Evolutionary conservation across 106 monocot genomes (phyloP), one percentile per base, ranked within the genome.

Genomic region (Phalaenopsis equestris): DNA sequence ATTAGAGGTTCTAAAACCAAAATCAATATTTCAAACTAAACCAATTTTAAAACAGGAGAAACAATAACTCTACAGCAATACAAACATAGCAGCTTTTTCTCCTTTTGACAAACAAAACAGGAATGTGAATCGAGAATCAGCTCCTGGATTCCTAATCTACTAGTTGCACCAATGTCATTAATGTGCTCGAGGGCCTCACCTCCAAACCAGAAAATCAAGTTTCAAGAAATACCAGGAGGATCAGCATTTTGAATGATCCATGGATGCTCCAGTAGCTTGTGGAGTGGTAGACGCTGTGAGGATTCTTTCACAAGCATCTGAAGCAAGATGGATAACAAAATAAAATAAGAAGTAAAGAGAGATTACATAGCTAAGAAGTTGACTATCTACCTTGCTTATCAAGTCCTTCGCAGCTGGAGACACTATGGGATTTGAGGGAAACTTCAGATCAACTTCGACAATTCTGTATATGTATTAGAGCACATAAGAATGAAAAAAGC

Each of bases 211-310:
- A 0, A 52, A 12, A 12, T 2, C 3, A 52, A 12, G 43, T n/a
- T 74, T 78, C 87, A 90, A 87, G 88, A 97, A 74, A 94, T 81
- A 61, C 94, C 92, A 14, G 94, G 87, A 18, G 92, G 92, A 81
- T 98, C 97, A 7, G 94, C 92, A 77, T 98, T 92, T 67, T 92
- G 97, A 72, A 98, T 70, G 14, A 98, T 94, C 97, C 97, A 98
- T 41, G 97, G 94, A 84, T 98, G 97, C 74, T 98, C 92, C 5
- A 98, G 89, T 23, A 98, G 78, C 83, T 92, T 98, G 86, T 91
- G 88, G 52, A 98, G 89, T 5, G 94, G 94, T 55, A 98, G 92
- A 12, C 97, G 91, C 38, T 86, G 87, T 1, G 90, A 81, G 9
- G 94, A 87, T 30, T 98, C 92, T 43, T 90, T 94, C 67, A 98